Evolutionary conservation across 139 green algal species (phyloP), one percentile per base, ranked within the genome.

Genomic region (Tetraselmis striata): DNA sequence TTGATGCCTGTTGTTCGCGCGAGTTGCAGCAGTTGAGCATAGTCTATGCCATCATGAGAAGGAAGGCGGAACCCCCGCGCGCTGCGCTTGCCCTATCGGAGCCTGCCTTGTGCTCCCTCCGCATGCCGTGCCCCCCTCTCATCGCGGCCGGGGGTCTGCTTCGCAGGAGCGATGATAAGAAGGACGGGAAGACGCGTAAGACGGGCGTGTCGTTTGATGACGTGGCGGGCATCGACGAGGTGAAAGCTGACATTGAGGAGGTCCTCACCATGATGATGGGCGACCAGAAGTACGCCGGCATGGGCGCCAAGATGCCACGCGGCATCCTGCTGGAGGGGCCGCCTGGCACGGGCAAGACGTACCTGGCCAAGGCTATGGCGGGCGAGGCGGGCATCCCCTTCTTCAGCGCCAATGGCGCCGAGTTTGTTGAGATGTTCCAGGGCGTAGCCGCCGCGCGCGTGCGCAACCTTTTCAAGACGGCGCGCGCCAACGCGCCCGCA

Each of bases 391-490:
- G 85, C 78, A 85, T 95, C 28, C 90, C 92, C 30, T 95, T 95
- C 87, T 94, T 87, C 81, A 87, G 80, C 22, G 88, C 88, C 75
- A 95, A 94, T 75, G 92, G 92, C 32, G 88, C 92, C 2, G 92
- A 95, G 85, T 95, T 95, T 84, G 92, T 95, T 58, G 90, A 95
- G 83, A 94, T 94, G 90, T 95, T 93, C 82, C 82, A 90, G 82
- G 92, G 92, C 30, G 88, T 95, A 59, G 92, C 92, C 1, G 89
- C 92, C 2, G 86, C 90, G 25, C 86, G 92, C 76, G 89, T 92
- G 25, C 90, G 88, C 84, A 87, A 78, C 74, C 83, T 93, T 78
- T 93, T 89, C 79, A 79, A 89, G 29, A 85, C 83, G 23, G 89
- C 89, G 1, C 85, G 86, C 74, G 84, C 89, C 67, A 84, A 82